A percentile compares a stretch with the other conserved stretches of the same genome.
Conservation (phyloP, 2,329 filamentous ascomycete species). For the Leptodontidium sp. region DNA sequence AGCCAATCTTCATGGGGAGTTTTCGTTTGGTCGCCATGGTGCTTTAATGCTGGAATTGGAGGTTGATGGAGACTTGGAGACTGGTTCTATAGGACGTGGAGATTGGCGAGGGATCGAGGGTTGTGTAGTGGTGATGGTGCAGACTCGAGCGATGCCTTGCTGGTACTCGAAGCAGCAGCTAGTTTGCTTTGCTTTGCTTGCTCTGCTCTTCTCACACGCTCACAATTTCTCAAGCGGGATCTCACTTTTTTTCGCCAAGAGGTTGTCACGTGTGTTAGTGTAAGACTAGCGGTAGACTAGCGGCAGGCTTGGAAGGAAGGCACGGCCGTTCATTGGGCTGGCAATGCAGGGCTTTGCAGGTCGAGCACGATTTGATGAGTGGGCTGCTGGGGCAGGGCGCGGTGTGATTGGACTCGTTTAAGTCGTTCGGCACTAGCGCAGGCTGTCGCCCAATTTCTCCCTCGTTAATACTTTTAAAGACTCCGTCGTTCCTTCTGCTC, state of each 20-base stretch:
- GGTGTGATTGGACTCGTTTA: slow-evolving; percentile 13
- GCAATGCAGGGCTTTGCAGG: neutral
- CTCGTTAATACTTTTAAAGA: slow-evolving; percentile 2
- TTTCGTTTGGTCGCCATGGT: slow-evolving; percentile 69
- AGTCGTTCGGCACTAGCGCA: slow-evolving; percentile 1
- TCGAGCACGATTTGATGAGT: slow-evolving; percentile 1
- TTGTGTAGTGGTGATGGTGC: neutral
- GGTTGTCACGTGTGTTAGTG: neutral
- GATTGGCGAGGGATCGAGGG: neutral
- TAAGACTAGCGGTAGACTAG: neutral
- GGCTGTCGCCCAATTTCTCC: neutral
- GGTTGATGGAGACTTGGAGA: neutral
- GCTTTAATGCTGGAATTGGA: neutral
- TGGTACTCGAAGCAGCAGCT: neutral
- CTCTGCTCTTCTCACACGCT: neutral
- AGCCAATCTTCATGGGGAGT: slow-evolving; percentile 63
- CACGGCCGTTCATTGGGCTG: slow-evolving; percentile 6
- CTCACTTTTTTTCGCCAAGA: neutral
- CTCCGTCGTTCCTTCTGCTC: slow-evolving; percentile 17
- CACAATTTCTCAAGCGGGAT: slow-evolving; percentile 1
- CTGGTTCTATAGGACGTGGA: neutral
- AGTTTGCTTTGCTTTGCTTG: neutral
- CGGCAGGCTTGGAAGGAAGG: neutral
- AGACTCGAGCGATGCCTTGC: neutral
- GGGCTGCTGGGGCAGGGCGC: neutral